These are phyloP conservation scores for Wallacemonas collosoma DNA, from an alignment of 208 protist species.

Conservation along the genomic window DNA sequence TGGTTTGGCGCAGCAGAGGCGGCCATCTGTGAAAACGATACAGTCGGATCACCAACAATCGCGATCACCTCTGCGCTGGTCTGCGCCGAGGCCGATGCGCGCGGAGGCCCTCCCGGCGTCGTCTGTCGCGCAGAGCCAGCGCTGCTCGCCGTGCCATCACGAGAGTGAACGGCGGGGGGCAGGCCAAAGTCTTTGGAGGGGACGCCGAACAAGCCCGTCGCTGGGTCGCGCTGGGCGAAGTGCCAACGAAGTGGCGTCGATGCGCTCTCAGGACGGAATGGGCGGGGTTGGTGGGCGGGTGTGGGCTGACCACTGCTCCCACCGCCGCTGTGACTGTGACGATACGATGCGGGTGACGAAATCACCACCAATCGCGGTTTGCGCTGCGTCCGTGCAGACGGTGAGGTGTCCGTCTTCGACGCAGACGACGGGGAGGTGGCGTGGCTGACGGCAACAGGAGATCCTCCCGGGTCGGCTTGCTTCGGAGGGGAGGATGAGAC, in stretches of 20 bases:
- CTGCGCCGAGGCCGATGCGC: not conserved
- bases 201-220: not conserved
- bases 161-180: too few relatives aligned
- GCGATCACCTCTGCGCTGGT: not conserved
- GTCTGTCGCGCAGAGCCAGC: too few relatives aligned
- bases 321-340: conserved; percentile 3
- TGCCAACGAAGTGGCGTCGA: not conserved
- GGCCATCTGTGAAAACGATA: not conserved
- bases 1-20: not conserved
- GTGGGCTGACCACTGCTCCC: conserved; percentile 8
- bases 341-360: conserved; percentile 10
- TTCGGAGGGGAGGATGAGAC: not conserved
- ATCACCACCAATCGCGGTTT: conserved; percentile 12
- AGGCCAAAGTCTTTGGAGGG: not conserved
- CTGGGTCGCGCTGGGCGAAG: not conserved
- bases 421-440: not conserved
- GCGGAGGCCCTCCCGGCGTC: too few relatives aligned
- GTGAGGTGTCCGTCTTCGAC: not conserved
- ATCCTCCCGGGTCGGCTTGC: too few relatives aligned
- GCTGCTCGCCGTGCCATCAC: too few relatives aligned
- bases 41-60: conserved; percentile 8
- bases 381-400: conserved; percentile 1
- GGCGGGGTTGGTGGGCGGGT: not conserved
- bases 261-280: not conserved
- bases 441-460: too few relatives aligned